Evolutionary conservation across 768 basidiomycete species (phyloP), one percentile per base, ranked within the genome.

Genomic region (Agaricus subrufescens): DNA sequence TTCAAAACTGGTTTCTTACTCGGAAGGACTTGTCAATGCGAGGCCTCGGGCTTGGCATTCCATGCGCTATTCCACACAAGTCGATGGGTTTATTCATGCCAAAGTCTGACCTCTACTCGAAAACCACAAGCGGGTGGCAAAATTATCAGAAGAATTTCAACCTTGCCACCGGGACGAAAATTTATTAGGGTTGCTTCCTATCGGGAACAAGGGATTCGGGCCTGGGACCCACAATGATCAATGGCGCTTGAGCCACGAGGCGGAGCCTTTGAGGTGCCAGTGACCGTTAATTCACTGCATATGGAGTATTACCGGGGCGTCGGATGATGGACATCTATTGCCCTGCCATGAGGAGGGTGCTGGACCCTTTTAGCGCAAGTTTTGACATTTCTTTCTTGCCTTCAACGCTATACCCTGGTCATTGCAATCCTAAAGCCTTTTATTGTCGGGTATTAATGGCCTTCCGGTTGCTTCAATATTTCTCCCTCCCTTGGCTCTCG

Each of bases 181-280:
- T 46, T 30, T 30, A 29, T 27, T 29, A 29, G 27, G 7, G 14
- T 14, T 26, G 12, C 44, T 29, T 47, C 54, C 27, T 34, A 50
- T 29, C 4, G 7, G n/a, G 54, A 19, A 56, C 47, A 56, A 56
- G 10, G 47, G 47, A 4, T 4, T 11, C n/a, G 27, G 19, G n/a
- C n/a, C 30, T 29, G 27, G 54, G 54, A 56, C 54, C 54, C 47
- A 56, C 54, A 56, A 7, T n/a, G 10, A 23, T 34, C 39, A 27
- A 43, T 34, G 11, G 34, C 34, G 5, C 11, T 46, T 31, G 7
- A 3, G 37, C 40, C 46, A 44, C 40, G 47, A 48, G 47, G 54
- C 39, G 14, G 26, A 23, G 15, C 47, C 49, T 43, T 15, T 12
- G 11, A 27, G 7, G 54, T 27, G 9, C 52, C 31, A 45, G 26